phyloP scores from a whole-genome alignment of 257 asterid species.

The Solanum raphanifolium region DNA sequence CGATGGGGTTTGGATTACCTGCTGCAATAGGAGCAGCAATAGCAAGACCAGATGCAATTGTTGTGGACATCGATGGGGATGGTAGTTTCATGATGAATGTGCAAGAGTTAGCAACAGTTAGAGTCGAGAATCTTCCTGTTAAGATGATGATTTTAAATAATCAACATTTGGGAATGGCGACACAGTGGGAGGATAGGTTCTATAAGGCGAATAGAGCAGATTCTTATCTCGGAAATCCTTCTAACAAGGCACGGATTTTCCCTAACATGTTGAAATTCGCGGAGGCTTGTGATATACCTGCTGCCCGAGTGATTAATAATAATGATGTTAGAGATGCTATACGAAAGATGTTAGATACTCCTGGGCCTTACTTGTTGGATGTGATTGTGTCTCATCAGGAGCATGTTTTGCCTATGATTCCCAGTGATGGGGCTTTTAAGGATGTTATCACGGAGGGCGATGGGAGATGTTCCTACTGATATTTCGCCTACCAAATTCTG shows the following conservation, averaged over 20 bases:
- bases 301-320: constrained; percentile 47
- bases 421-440: constrained; percentile 66
- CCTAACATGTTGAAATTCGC: constrained; percentile 71
- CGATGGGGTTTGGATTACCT: constrained; percentile 83
- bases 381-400: constrained; percentile 80
- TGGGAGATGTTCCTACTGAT: constrained; percentile 44
- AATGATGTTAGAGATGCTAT: constrained; percentile 45
- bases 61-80: constrained; percentile 84
- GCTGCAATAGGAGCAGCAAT: constrained; percentile 87
- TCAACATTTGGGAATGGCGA: constrained; percentile 84
- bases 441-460: constrained; percentile 76
- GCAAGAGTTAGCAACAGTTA: constrained; percentile 63
- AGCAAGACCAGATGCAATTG: constrained; percentile 58
- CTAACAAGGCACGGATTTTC: constrained; percentile 45
- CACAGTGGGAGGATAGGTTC: constrained; percentile 85
- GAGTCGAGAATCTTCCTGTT: constrained; percentile 69
- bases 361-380: constrained; percentile 73
- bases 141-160: constrained; percentile 71
- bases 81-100: constrained; percentile 89
- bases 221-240: constrained; percentile 66
- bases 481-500: not conserved
- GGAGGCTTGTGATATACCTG: constrained; percentile 65
- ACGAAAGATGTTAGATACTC: constrained; percentile 63
- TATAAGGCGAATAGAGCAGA: constrained; percentile 78
- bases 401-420: constrained; percentile 84